phyloP scores from a whole-genome alignment of 352 stramenopile genomes.

The Thalassiosira livingstoniorum region DNA sequence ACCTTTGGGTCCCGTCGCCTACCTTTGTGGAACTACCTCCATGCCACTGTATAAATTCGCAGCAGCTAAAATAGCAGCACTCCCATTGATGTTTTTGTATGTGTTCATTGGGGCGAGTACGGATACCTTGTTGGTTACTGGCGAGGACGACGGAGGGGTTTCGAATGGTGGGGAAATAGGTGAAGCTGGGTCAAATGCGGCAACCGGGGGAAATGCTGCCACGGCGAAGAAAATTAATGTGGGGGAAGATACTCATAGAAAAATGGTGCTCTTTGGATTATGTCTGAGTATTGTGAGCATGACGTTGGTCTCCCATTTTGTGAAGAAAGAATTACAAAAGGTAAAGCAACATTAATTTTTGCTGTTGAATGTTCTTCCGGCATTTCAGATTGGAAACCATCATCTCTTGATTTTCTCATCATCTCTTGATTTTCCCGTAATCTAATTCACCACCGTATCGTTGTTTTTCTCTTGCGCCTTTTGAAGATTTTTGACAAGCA shows the following conservation, averaged over 20 bases:
- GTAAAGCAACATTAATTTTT: conserved; percentile 7
- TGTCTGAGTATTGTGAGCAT: conserved; percentile 80
- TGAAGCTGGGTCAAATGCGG: no score
- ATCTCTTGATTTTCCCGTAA: background rate
- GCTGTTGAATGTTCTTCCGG: background rate
- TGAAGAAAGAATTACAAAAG: conserved; percentile 75
- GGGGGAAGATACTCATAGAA: conserved; percentile 74
- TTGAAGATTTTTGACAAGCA: conserved; percentile 52
- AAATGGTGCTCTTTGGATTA: conserved; percentile 75
- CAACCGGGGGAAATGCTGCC: no score
- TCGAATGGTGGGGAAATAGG: no score
- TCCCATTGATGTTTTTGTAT: conserved; percentile 82
- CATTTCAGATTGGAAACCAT: background rate
- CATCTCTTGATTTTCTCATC: background rate
- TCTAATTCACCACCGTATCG: no score
- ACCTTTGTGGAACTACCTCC: conserved; percentile 80
- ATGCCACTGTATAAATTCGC: conserved; percentile 79
- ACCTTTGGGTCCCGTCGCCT: conserved; percentile 77
- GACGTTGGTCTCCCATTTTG: conserved; percentile 71
- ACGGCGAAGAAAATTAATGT: conserved; percentile 21
- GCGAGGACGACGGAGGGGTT: conserved; percentile 10
- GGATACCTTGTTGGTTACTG: conserved; percentile 59
- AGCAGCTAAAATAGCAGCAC: conserved; percentile 74
- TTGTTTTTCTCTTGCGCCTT: background rate
- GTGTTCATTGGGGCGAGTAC: conserved; percentile 78